Percentiles rank a stretch among this genome's conserved stretches.
Evolutionary conservation across 2,329 filamentous ascomycete genomes (phyloP).

Genomic region (Cercospora canescens): DNA sequence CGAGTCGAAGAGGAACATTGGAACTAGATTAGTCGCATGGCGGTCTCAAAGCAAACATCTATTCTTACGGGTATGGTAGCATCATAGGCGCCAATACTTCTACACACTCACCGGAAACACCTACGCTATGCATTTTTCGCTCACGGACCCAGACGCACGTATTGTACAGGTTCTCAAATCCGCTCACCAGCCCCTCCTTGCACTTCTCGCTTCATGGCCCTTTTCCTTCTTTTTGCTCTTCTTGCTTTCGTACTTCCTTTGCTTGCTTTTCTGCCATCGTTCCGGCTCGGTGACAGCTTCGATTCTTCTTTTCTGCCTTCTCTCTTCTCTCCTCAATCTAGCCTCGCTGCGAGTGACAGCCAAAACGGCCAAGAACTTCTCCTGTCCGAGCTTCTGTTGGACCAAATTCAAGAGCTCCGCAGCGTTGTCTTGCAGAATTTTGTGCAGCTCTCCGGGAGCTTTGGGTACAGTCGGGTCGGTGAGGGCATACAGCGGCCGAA

Average conservation of each 20-base stretch:
- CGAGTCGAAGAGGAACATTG: conserved; percentile 15
- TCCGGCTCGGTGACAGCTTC: conserved; percentile 83
- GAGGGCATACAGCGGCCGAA: conserved; percentile 75
- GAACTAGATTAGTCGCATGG: not conserved
- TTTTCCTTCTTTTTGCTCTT: conserved; percentile 79
- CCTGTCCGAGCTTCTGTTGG: conserved; percentile 80
- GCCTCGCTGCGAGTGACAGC: conserved; percentile 71
- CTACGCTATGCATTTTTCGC: conserved; percentile 13
- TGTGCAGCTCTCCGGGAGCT: conserved; percentile 56
- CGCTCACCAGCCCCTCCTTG: conserved; percentile 66
- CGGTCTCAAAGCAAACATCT: not conserved
- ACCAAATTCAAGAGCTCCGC: conserved; percentile 78
- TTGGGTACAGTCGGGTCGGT: conserved; percentile 74
- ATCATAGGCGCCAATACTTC: not conserved
- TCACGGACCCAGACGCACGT: not conserved
- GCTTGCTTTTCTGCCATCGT: conserved; percentile 74
- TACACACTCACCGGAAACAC: conserved; percentile 5
- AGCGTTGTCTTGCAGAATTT: conserved; percentile 69
- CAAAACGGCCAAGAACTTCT: conserved; percentile 74
- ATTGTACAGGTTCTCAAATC: not conserved
- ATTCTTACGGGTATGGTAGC: not conserved
- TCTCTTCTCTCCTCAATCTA: conserved; percentile 68
- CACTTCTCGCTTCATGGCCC: conserved; percentile 69
- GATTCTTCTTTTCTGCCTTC: conserved; percentile 83
- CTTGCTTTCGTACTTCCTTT: conserved; percentile 80